Percentiles rank a stretch among this genome's conserved stretches.
phyloP scores from a whole-genome alignment of 148 eudicot species.

The Talinum fruticosum region DNA sequence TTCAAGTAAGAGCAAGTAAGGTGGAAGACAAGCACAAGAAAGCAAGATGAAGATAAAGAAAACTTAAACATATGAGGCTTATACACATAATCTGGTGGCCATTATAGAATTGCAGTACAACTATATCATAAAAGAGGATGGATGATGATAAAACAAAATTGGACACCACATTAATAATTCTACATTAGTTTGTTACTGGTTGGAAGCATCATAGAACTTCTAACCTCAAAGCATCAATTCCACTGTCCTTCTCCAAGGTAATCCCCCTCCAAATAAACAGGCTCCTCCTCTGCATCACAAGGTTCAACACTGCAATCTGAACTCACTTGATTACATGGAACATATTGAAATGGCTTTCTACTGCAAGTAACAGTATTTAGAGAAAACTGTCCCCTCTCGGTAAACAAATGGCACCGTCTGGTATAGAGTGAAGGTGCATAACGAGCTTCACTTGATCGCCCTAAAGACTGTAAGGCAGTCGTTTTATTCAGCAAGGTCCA shows the following conservation, averaged over 20 bases:
- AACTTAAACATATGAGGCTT: too few species aligned
- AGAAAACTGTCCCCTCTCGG: conserved; percentile 21
- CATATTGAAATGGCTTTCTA: conserved; percentile 33
- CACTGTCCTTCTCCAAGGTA: conserved; percentile 22
- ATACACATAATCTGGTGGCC: too few species aligned
- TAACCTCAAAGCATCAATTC: conserved; percentile 22
- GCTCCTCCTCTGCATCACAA: conserved; percentile 43
- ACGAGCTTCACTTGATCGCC: conserved; percentile 15
- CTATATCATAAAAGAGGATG: too few species aligned
- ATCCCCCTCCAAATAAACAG: conserved; percentile 32
- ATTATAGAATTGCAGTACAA: neutral
- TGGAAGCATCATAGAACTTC: conserved; percentile 28
- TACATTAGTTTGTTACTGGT: neutral
- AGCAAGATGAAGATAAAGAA: neutral
- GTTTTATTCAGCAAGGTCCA: conserved; percentile 26
- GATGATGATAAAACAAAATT: neutral
- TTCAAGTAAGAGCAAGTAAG: neutral
- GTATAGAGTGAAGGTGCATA: conserved; percentile 14
- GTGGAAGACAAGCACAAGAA: neutral
- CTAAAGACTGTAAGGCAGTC: conserved; percentile 6
- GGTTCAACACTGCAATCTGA: conserved; percentile 45
- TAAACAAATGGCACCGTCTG: conserved; percentile 27
- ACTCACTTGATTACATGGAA: conserved; percentile 25
- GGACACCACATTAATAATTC: neutral
- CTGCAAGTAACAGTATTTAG: conserved; percentile 21